Percentiles rank a stretch among this genome's conserved stretches.
These are phyloP conservation scores for Pouteria glomerata DNA, from an alignment of 148 eudicot genomes.

Conservation along the genomic window DNA sequence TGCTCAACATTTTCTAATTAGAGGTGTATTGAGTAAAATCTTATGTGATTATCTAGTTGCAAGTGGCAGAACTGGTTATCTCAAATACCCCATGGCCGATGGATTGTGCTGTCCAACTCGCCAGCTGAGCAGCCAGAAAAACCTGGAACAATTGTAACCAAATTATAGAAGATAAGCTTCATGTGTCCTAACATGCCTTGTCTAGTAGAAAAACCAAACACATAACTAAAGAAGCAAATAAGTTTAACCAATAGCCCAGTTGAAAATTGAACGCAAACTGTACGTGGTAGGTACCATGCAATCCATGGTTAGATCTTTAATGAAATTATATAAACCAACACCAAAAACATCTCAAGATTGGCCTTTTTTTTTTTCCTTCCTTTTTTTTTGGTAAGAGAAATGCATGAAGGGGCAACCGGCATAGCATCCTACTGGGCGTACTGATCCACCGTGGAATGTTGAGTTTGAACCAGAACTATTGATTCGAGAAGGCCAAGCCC, in stretches of 20 bases:
- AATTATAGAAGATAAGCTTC: neutral
- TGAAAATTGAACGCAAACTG: neutral
- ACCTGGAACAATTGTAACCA: slow-evolving; percentile 35
- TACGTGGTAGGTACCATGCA: neutral
- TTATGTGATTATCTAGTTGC: neutral
- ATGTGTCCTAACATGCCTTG: neutral
- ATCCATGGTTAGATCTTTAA: too few species aligned
- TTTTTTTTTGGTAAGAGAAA: too few species aligned
- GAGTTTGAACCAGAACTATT: too few species aligned
- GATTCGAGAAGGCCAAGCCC: too few species aligned
- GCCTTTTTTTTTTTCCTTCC: too few species aligned
- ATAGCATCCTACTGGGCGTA: too few species aligned
- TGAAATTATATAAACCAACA: too few species aligned
- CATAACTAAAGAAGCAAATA: neutral
- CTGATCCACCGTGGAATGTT: too few species aligned
- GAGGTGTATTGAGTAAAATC: neutral
- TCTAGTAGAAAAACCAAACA: neutral
- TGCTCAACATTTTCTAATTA: slow-evolving; percentile 13
- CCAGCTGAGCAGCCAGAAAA: slow-evolving; percentile 63
- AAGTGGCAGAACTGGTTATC: slow-evolving; percentile 28
- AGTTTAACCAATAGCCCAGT: neutral
- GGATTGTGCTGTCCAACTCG: slow-evolving; percentile 82
- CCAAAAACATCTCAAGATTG: too few species aligned
- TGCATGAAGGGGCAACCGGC: too few species aligned
- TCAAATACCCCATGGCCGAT: slow-evolving; percentile 94